Conservation (phyloP, 2,329 filamentous ascomycete species). For the Exserohilum rostratum region DNA sequence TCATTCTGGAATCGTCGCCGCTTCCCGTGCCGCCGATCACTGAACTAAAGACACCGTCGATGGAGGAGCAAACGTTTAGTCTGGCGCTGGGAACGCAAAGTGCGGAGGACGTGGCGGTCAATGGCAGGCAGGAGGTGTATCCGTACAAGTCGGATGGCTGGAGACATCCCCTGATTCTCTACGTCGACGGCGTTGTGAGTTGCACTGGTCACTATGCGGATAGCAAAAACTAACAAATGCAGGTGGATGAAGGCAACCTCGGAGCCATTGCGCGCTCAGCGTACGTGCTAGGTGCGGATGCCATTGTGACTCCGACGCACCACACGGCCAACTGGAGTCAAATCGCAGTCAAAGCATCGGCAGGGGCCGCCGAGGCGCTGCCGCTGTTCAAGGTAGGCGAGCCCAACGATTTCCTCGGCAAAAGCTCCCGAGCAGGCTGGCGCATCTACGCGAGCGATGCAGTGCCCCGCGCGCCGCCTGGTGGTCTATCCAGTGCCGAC, state of each 20-base stretch:
- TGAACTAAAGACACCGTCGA: conserved; percentile 59
- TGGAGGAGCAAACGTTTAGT: conserved; percentile 42
- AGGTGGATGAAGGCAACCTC: conserved; percentile 83
- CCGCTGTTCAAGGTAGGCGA: conserved; percentile 73
- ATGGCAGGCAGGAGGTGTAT: conserved; percentile 67
- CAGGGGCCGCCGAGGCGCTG: conserved; percentile 83
- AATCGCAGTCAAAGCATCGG: conserved; percentile 83
- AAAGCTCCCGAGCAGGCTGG: conserved; percentile 77
- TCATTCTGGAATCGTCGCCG: conserved; percentile 84
- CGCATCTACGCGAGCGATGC: conserved; percentile 75
- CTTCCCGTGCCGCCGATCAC: conserved; percentile 74
- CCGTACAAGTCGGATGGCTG: conserved; percentile 50
- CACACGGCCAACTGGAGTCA: conserved; percentile 75
- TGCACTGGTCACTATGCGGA: background rate
- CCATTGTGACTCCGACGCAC: conserved; percentile 75
- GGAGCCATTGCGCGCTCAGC: conserved; percentile 88
- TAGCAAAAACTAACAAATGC: conserved; percentile 31
- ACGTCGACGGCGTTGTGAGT: conserved; percentile 71
- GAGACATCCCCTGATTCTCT: conserved; percentile 72
- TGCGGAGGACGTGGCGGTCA: conserved; percentile 74
- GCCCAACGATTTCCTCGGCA: conserved; percentile 71
- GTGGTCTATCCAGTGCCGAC: background rate
- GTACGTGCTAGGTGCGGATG: conserved; percentile 88
- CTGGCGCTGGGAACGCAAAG: conserved; percentile 67
- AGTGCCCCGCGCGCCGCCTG: conserved; percentile 18